phyloP scores from a whole-genome alignment of 148 eudicot genomes.

The Cornus suecica region DNA sequence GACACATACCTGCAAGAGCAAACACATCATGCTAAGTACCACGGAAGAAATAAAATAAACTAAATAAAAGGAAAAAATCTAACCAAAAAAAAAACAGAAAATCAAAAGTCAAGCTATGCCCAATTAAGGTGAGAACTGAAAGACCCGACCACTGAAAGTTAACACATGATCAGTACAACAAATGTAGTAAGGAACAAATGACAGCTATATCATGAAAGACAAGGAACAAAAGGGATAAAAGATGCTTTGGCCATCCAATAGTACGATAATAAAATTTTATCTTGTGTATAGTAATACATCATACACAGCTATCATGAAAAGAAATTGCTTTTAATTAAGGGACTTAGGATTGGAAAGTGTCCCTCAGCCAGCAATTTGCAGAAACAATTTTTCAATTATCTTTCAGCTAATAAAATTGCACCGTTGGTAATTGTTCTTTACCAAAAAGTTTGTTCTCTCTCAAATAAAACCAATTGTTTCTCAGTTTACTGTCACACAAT shows the following conservation, averaged over 20 bases:
- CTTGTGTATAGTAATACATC: neutral
- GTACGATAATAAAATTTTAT: neutral
- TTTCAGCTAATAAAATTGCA: no score
- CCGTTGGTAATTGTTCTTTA: neutral
- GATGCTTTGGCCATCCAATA: neutral
- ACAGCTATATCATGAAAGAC: neutral
- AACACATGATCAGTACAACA: neutral
- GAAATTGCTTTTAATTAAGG: neutral
- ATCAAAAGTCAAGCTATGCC: constrained; percentile 3
- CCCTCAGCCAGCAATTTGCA: neutral
- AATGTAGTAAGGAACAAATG: neutral
- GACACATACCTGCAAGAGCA: constrained; percentile 52
- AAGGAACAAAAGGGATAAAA: neutral
- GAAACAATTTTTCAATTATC: neutral
- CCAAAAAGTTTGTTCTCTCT: neutral
- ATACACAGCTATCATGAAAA: neutral
- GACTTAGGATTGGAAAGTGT: neutral
- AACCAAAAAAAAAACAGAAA: no score
- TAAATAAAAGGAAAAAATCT: no score
- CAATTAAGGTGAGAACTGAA: neutral
- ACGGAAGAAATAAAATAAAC: no score
- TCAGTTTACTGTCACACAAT: neutral
- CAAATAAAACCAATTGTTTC: no score
- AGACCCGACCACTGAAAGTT: neutral
- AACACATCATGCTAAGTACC: constrained; percentile 1